Percentiles rank a stretch among this genome's conserved stretches.
phyloP scores from a whole-genome alignment of 176 grass and related monocot genomes.

The Oryza rufipogon region DNA sequence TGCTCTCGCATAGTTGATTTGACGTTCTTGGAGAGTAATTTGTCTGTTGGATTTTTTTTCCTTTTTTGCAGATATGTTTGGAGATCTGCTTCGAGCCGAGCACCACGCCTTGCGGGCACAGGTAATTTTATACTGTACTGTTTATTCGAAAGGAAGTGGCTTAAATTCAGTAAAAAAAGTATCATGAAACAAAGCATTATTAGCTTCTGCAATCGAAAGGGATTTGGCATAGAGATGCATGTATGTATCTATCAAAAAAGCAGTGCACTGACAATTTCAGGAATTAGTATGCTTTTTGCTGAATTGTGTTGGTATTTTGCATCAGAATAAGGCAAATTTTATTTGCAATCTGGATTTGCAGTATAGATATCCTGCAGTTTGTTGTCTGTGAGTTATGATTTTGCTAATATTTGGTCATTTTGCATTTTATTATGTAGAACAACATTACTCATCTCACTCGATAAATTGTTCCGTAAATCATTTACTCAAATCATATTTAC shows the following conservation, averaged over 20 bases:
- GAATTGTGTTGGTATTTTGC: not conserved
- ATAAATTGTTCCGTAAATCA: not conserved
- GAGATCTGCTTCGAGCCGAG: constrained; percentile 89
- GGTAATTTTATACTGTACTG: constrained; percentile 43
- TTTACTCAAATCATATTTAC: not conserved
- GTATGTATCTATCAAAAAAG: not conserved
- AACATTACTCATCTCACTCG: no score
- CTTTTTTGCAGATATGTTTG: constrained; percentile 74
- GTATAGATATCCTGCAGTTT: not conserved
- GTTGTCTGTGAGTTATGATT: not conserved
- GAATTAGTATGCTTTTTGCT: not conserved
- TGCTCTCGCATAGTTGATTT: not conserved
- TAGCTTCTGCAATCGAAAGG: not conserved
- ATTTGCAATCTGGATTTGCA: no score
- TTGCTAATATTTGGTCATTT: not conserved
- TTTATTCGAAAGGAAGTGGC: not conserved
- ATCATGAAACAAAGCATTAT: not conserved
- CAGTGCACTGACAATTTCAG: not conserved
- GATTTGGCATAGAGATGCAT: no score
- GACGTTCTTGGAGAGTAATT: constrained; percentile 17
- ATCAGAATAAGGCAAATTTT: not conserved
- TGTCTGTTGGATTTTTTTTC: constrained; percentile 4
- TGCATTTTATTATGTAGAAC: not conserved
- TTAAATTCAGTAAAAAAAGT: not conserved
- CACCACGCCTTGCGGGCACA: constrained; percentile 80